These are phyloP conservation scores for Mollisia scopiformis DNA, from an alignment of 2,329 filamentous ascomycete species.

Conservation along the genomic window DNA sequence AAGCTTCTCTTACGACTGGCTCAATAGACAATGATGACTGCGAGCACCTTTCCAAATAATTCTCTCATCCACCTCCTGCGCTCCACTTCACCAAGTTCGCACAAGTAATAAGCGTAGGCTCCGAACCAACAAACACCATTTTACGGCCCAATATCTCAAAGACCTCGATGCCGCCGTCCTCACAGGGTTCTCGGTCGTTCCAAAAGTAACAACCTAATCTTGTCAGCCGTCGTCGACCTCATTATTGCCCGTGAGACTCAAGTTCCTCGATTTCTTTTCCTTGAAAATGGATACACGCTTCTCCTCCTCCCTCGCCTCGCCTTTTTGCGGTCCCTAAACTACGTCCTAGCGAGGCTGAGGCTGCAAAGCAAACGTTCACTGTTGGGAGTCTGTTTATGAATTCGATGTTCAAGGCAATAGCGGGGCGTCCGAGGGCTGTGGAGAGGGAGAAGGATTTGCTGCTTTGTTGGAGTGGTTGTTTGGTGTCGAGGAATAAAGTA, in stretches of 20 bases:
- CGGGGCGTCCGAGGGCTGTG: constrained; percentile 10
- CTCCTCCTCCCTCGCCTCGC: background rate
- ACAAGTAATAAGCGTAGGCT: constrained; percentile 14
- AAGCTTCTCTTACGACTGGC: constrained; percentile 23
- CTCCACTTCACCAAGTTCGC: constrained; percentile 10
- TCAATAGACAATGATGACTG: constrained; percentile 17
- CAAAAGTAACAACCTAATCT: constrained; percentile 4
- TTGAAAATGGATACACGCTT: constrained; percentile 15
- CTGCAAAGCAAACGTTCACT: constrained; percentile 11
- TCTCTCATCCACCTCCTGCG: no score
- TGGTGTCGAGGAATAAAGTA: constrained; percentile 1
- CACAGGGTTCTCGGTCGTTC: constrained; percentile 9
- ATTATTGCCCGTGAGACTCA: constrained; percentile 5
- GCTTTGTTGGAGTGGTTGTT: constrained; percentile 15
- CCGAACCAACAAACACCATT: constrained; percentile 7
- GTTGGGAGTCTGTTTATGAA: constrained; percentile 16
- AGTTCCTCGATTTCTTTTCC: background rate
- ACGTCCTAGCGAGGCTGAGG: constrained; percentile 2
- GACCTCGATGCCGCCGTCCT: constrained; percentile 14
- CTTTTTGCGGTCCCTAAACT: constrained; percentile 15
- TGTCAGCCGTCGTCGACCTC: constrained; percentile 10
- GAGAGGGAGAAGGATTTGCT: constrained; percentile 17
- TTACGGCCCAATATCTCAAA: constrained; percentile 9
- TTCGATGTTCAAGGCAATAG: background rate
- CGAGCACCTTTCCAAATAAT: no score